Evolutionary conservation across 805 yeast genomes (phyloP), one percentile per base, ranked within the genome.

Genomic region (Metschnikowia cubensis): DNA sequence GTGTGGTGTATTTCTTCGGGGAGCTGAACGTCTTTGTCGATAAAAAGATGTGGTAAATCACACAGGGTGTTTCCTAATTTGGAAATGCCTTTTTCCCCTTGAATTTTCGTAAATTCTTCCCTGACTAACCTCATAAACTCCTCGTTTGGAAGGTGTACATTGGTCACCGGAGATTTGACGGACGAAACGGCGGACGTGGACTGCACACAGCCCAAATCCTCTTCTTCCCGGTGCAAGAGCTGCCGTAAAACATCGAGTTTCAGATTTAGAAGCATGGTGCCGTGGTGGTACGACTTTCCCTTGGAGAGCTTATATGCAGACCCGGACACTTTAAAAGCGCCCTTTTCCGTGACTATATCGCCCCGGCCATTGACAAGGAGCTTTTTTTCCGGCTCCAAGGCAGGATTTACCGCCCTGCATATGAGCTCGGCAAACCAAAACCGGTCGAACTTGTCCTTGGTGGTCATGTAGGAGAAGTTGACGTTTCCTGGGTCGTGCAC

Each of bases 401-500:
- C 36, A 2, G 47, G 15, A 48, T 73, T 72, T 8, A 72, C 66
- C 1, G 70, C 64, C 2, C 59, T 37, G 4, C 48, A 56, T 2
- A 89, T 72, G 45, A 77, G 53, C 11, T 72, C 56, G 51, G 81
- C 77, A 69, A 84, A 81, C 55, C 74, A 70, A 47, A 73, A 70
- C 56, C 95, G 62, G 68, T 79, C 73, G 62, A 94, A 94, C 2
- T 76, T 76, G 11, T 74, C 76, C 53, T 87, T 78, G 3, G 87
- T 74, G 8, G 87, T 82, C 72, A 92, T 82, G 59, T 80, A 89
- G 4, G 95, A 84, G 66, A 85, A 94, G 62, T 94, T 94, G 17
- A 85, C 82, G 60, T 94, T 94, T 0, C 97, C 96, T 4, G 75
- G 56, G 66, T 92, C 99, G 64, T 94, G 99, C 10, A 90, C 96